A percentile compares a stretch with the other conserved stretches of the same genome.
Conservation (phyloP, 108 stramenopile genomes). For the Fragilariopsis cylindrus region DNA sequence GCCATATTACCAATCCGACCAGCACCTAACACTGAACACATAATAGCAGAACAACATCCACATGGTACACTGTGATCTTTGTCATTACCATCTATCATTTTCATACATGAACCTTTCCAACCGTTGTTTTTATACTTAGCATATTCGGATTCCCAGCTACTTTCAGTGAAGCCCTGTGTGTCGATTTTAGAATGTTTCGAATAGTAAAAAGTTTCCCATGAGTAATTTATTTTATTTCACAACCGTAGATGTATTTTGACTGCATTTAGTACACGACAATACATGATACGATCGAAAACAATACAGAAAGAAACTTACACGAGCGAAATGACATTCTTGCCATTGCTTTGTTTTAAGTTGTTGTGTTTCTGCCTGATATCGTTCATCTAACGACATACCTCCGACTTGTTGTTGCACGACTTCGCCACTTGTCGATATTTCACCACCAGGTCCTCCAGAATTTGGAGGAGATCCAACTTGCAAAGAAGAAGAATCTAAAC, state of each 20-base stretch:
- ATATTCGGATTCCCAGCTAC: slow-evolving; percentile 2
- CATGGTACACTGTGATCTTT: slow-evolving; percentile 63
- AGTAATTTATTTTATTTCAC: too few relatives aligned
- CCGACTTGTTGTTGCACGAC: not conserved
- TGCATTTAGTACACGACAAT: too few relatives aligned
- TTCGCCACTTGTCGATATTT: not conserved
- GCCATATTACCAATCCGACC: slow-evolving; percentile 89
- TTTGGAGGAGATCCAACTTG: not conserved
- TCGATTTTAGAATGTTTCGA: too few relatives aligned
- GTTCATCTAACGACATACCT: not conserved
- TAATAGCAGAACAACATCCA: slow-evolving; percentile 58
- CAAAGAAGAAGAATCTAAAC: not conserved
- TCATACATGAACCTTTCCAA: slow-evolving; percentile 28
- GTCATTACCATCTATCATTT: slow-evolving; percentile 32
- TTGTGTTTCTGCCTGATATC: not conserved
- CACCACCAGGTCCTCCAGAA: not conserved
- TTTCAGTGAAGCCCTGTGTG: too few relatives aligned
- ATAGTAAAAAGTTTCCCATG: too few relatives aligned
- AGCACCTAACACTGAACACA: slow-evolving; percentile 69
- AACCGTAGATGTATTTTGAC: too few relatives aligned
- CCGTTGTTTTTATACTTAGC: slow-evolving; percentile 22
- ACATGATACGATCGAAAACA: too few relatives aligned
- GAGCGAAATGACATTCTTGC: slow-evolving; percentile 69
- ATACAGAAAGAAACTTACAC: too few relatives aligned
- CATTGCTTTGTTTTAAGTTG: slow-evolving; percentile 38